Evolutionary conservation across 192 early-diverging fungal species (phyloP).

Genomic region (Coemansia erecta): DNA sequence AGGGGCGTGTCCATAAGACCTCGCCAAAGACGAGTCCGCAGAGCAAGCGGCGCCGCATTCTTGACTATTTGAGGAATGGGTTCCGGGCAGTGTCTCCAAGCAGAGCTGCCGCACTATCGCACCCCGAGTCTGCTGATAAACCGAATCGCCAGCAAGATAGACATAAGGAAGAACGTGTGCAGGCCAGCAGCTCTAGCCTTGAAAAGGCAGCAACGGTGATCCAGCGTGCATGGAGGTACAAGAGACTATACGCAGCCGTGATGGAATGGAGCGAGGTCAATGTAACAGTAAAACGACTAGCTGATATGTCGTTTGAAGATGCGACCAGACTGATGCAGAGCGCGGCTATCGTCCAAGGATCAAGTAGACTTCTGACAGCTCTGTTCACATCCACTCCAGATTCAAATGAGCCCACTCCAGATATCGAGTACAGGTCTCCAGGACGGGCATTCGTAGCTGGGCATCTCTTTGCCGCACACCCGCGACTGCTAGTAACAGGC

Average conservation of each 20-base stretch:
- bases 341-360: constrained; percentile 11
- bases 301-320: constrained; percentile 22
- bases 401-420: not conserved
- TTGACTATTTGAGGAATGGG: not conserved
- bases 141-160: not conserved
- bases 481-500: constrained; percentile 22
- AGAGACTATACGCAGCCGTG: constrained; percentile 3
- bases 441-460: constrained; percentile 37
- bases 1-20: not conserved
- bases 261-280: constrained; percentile 16
- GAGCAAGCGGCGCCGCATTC: constrained; percentile 5
- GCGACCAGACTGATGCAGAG: constrained; percentile 33
- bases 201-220: constrained; percentile 17
- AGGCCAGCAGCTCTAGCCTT: not conserved
- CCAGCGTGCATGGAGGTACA: constrained; percentile 33
- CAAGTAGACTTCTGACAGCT: constrained; percentile 17
- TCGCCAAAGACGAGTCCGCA: not conserved
- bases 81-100: not conserved
- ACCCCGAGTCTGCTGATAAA: not conserved
- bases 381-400: constrained; percentile 4
- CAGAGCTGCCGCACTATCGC: not conserved
- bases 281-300: constrained; percentile 22
- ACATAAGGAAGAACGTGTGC: not conserved
- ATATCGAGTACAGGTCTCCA: constrained; percentile 2
- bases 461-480: constrained; percentile 36